Percentiles rank a stretch among this genome's conserved stretches.
These are phyloP conservation scores for Cymbopogon flexuosus DNA, from an alignment of 202 grass and related monocot genomes.

Conservation along the genomic window DNA sequence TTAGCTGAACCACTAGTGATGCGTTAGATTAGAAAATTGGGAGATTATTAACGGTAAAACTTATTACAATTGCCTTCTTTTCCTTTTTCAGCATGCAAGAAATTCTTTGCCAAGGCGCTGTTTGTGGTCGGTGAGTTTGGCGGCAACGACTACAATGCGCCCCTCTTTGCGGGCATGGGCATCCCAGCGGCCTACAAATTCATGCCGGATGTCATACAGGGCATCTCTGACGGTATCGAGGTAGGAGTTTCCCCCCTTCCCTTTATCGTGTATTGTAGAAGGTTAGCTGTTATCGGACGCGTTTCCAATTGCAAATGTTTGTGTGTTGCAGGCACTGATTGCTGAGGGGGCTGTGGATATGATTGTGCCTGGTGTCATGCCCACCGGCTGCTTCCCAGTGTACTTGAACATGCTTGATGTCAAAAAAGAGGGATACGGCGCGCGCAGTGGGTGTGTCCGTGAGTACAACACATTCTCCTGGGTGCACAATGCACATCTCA, in stretches of 20 bases:
- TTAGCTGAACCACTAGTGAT: neutral
- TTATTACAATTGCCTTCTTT: neutral
- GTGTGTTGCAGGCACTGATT: slow-evolving; percentile 58
- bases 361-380: slow-evolving; percentile 79
- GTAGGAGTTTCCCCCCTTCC: slow-evolving; percentile 30
- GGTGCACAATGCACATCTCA: slow-evolving; percentile 74
- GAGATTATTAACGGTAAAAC: neutral
- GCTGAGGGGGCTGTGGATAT: slow-evolving; percentile 69
- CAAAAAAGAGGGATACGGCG: slow-evolving; percentile 49
- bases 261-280: neutral
- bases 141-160: slow-evolving; percentile 86
- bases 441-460: slow-evolving; percentile 63
- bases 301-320: neutral
- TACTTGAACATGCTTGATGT: slow-evolving; percentile 65
- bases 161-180: slow-evolving; percentile 50
- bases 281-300: neutral
- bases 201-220: slow-evolving; percentile 67
- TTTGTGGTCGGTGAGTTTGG: slow-evolving; percentile 83
- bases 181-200: slow-evolving; percentile 54
- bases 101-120: slow-evolving; percentile 63
- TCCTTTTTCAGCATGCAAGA: slow-evolving; percentile 63
- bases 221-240: slow-evolving; percentile 67
- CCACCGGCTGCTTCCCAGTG: slow-evolving; percentile 82
- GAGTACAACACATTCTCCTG: slow-evolving; percentile 65
- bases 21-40: neutral